These are phyloP conservation scores for Isabelozyma gotoi DNA, from an alignment of 805 yeast genomes.

Conservation along the genomic window DNA sequence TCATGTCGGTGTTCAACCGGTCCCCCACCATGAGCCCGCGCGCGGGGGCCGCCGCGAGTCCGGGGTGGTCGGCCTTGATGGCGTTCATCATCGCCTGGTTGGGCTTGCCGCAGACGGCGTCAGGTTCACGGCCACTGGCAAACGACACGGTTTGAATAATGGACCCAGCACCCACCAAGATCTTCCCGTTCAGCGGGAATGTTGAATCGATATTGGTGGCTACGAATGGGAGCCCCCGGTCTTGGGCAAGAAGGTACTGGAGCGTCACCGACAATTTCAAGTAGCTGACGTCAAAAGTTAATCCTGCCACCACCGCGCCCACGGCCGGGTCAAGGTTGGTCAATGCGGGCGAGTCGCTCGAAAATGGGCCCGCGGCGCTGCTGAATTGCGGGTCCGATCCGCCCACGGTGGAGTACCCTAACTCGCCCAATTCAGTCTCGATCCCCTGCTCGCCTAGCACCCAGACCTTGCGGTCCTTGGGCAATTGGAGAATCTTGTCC, in stretches of 20 bases:
- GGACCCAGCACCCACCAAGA: constrained; percentile 95
- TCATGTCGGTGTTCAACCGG: constrained; percentile 91
- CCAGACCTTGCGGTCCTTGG: constrained; percentile 78
- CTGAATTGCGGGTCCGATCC: constrained; percentile 67
- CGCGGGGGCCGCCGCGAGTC: constrained; percentile 47
- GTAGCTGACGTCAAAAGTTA: constrained; percentile 76
- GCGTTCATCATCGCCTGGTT: constrained; percentile 86
- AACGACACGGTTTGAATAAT: constrained; percentile 73
- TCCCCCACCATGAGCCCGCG: constrained; percentile 93
- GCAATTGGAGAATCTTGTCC: constrained; percentile 69
- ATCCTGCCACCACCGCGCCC: constrained; percentile 88
- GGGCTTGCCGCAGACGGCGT: constrained; percentile 88
- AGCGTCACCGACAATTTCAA: constrained; percentile 77
- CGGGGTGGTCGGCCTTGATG: constrained; percentile 62
- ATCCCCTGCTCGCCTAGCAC: constrained; percentile 89
- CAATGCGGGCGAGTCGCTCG: constrained; percentile 55
- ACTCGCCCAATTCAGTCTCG: constrained; percentile 68
- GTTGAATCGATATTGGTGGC: constrained; percentile 97
- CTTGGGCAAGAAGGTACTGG: constrained; percentile 66
- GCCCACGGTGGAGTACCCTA: constrained; percentile 79
- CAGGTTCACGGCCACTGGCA: constrained; percentile 80
- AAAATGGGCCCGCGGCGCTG: constrained; percentile 46
- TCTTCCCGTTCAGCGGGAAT: constrained; percentile 81
- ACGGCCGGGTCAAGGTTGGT: constrained; percentile 66
- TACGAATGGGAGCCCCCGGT: constrained; percentile 65